A percentile compares a stretch with the other conserved stretches of the same genome.
Evolutionary conservation across 1,139 yeast species (phyloP).

Genomic region (Candida tropicalis): DNA sequence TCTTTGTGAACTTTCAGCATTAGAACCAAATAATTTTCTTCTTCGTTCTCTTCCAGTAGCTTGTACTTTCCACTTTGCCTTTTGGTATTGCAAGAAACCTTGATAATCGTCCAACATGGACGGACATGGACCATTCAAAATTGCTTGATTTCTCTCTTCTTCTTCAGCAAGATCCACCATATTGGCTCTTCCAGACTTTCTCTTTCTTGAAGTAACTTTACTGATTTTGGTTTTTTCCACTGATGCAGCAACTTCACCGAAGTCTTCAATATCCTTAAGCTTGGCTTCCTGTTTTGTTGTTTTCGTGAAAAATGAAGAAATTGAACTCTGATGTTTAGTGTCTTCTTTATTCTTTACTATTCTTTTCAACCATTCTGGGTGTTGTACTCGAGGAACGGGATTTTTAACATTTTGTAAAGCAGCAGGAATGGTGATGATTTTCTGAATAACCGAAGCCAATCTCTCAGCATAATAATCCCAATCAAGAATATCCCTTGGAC

Average conservation of each 20-base stretch:
- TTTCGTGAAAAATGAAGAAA: constrained; percentile 58
- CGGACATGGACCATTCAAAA: constrained; percentile 64
- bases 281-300: constrained; percentile 35
- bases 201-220: constrained; percentile 48
- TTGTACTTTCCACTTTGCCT: constrained; percentile 83
- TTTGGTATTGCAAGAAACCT: constrained; percentile 77
- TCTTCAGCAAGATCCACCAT: constrained; percentile 44
- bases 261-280: constrained; percentile 75
- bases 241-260: constrained; percentile 43
- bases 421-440: constrained; percentile 96
- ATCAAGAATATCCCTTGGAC: constrained; percentile 86
- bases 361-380: constrained; percentile 90
- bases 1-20: constrained; percentile 47
- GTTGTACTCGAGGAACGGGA: constrained; percentile 93
- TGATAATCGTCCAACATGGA: constrained; percentile 73
- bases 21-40: constrained; percentile 74
- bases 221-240: constrained; percentile 43
- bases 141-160: constrained; percentile 41
- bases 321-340: constrained; percentile 68
- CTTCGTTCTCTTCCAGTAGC: constrained; percentile 71
- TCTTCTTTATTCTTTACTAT: constrained; percentile 63
- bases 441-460: constrained; percentile 89
- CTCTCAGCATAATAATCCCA: constrained; percentile 94
- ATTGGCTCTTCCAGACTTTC: constrained; percentile 29
- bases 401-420: constrained; percentile 88